Evolutionary conservation across 805 yeast genomes (phyloP).

Genomic region (Candida khao-thaluensis): DNA sequence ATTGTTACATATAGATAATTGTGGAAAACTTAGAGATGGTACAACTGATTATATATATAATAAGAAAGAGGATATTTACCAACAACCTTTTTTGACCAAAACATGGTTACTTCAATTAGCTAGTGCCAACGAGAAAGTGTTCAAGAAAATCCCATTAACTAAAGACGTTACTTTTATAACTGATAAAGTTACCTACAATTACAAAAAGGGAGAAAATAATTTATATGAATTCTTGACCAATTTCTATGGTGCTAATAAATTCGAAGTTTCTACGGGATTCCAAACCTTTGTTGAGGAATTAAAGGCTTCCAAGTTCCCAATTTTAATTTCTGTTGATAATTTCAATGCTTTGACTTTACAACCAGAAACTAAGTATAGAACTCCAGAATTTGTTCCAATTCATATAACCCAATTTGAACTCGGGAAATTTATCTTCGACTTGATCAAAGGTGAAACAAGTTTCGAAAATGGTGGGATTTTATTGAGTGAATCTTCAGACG

Average conservation of each 20-base stretch:
- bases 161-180: constrained; percentile 32
- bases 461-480: constrained; percentile 66
- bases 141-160: constrained; percentile 34
- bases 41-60: constrained; percentile 64
- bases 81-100: constrained; percentile 77
- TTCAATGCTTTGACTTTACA: constrained; percentile 59
- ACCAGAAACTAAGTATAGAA: constrained; percentile 59
- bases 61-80: constrained; percentile 47
- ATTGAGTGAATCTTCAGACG: constrained; percentile 58
- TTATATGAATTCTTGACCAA: constrained; percentile 46
- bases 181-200: constrained; percentile 31
- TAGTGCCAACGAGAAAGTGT: constrained; percentile 33
- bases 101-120: constrained; percentile 52
- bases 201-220: constrained; percentile 33
- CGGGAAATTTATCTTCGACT: constrained; percentile 53
- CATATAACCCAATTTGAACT: constrained; percentile 64
- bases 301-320: constrained; percentile 46
- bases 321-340: constrained; percentile 70
- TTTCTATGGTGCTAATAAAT: constrained; percentile 39
- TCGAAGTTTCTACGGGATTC: constrained; percentile 47
- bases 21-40: constrained; percentile 67
- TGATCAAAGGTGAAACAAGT: constrained; percentile 49
- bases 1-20: constrained; percentile 63
- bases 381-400: constrained; percentile 53
- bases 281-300: constrained; percentile 57